Percentiles rank a stretch among this genome's conserved stretches.
phyloP scores from a whole-genome alignment of 2,329 filamentous ascomycete species.

The Aureobasidium sp. region DNA sequence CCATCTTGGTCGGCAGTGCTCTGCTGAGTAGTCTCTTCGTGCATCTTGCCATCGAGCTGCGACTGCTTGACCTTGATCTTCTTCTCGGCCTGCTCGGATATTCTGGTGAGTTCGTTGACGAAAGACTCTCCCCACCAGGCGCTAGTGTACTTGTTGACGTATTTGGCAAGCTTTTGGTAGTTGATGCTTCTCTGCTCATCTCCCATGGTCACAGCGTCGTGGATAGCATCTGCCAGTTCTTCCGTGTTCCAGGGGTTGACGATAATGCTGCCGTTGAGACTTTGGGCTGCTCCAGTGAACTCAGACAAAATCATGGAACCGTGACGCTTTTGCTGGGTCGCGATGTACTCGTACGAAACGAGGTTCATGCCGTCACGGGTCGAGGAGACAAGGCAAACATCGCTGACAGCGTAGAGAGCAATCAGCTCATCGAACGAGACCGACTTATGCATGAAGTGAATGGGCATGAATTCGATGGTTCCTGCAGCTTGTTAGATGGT shows the following conservation, averaged over 20 bases:
- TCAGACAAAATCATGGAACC: slow-evolving; percentile 93
- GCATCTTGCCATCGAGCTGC: neutral
- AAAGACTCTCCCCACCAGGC: slow-evolving; percentile 96
- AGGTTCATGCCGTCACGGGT: slow-evolving; percentile 99
- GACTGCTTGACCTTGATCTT: slow-evolving; percentile 36
- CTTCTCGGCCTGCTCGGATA: slow-evolving; percentile 45
- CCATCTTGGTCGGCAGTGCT: neutral
- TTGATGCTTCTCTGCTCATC: slow-evolving; percentile 79
- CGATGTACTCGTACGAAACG: slow-evolving; percentile 97
- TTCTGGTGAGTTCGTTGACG: slow-evolving; percentile 66
- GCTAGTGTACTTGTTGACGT: slow-evolving; percentile 95
- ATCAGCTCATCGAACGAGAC: slow-evolving; percentile 92
- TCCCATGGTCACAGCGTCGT: slow-evolving; percentile 95
- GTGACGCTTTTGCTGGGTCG: slow-evolving; percentile 80
- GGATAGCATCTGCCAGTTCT: slow-evolving; percentile 83
- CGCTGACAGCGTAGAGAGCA: slow-evolving; percentile 83
- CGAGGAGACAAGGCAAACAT: slow-evolving; percentile 85
- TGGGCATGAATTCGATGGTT: slow-evolving; percentile 97
- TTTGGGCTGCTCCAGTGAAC: slow-evolving; percentile 92
- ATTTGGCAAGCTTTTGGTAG: slow-evolving; percentile 85
- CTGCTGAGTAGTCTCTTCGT: neutral
- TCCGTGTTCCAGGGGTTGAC: slow-evolving; percentile 99
- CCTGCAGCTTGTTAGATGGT: slow-evolving; percentile 35
- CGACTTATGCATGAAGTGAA: slow-evolving; percentile 96
- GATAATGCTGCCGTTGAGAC: slow-evolving; percentile 83